These are phyloP conservation scores for Colletotrichum paranaense DNA, from an alignment of 2,329 filamentous ascomycete genomes.

Conservation along the genomic window DNA sequence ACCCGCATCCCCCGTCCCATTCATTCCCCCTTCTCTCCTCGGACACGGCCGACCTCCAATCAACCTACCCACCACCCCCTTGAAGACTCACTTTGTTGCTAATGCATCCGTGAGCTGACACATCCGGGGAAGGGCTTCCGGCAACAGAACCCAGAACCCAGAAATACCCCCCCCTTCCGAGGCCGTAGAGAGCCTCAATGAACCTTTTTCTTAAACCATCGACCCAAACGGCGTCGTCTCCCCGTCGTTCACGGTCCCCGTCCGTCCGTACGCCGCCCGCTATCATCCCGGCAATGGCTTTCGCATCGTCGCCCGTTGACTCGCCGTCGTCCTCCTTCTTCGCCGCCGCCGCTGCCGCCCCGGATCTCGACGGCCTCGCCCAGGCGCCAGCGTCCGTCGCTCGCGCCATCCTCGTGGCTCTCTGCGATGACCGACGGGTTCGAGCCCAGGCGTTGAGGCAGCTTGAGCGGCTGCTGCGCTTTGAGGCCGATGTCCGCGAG, in stretches of 20 bases:
- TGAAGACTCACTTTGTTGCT: slow-evolving; percentile 30
- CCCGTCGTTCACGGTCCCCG: background rate
- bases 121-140: slow-evolving; percentile 35
- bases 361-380: slow-evolving; percentile 33
- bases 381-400: slow-evolving; percentile 27
- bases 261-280: background rate
- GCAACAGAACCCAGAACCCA: slow-evolving; percentile 33
- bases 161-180: slow-evolving; percentile 23
- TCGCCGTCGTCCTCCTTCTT: slow-evolving; percentile 15
- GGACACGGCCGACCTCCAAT: slow-evolving; percentile 26
- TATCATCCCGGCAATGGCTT: slow-evolving; percentile 6
- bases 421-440: slow-evolving; percentile 31
- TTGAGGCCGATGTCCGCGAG: slow-evolving; percentile 20
- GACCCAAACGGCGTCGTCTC: background rate
- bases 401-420: slow-evolving; percentile 34
- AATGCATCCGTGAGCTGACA: slow-evolving; percentile 36
- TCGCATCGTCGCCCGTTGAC: slow-evolving; percentile 18
- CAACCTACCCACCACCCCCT: slow-evolving; percentile 13
- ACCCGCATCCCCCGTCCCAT: slow-evolving; percentile 17
- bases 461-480: slow-evolving; percentile 31
- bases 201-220: background rate
- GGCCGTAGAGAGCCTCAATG: slow-evolving; percentile 24
- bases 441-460: slow-evolving; percentile 31
- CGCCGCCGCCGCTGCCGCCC: background rate
- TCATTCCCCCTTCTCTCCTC: slow-evolving; percentile 7